Evolutionary conservation across 129 eudicot species (phyloP).

Genomic region (Ambrosia trifida): DNA sequence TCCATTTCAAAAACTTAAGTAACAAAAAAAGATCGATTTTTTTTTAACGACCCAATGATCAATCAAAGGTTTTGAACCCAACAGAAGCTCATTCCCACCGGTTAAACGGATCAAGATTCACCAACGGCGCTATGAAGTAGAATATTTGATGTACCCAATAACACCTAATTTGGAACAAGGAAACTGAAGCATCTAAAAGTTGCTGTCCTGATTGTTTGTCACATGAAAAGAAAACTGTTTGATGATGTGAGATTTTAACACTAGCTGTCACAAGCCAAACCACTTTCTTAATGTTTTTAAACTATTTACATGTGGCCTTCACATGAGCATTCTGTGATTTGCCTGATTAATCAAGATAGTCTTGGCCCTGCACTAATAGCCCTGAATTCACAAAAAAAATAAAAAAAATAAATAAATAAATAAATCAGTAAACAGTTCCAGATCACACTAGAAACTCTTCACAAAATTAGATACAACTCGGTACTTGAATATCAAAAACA

Average conservation of each 20-base stretch:
- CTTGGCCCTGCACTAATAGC: not conserved
- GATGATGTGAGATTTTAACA: conserved; percentile 34
- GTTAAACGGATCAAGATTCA: conserved; percentile 18
- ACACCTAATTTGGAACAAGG: conserved; percentile 21
- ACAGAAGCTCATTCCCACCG: conserved; percentile 18
- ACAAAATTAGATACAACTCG: not conserved
- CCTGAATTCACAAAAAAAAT: conserved; percentile 44
- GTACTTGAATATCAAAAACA: conserved; percentile 11
- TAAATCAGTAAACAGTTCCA: conserved; percentile 2
- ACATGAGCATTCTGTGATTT: conserved; percentile 30
- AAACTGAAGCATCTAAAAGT: conserved; percentile 16
- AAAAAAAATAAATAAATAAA: not conserved
- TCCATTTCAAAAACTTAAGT: conserved; percentile 46
- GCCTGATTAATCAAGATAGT: conserved; percentile 18
- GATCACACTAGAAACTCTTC: not conserved
- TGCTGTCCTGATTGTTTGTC: conserved; percentile 22
- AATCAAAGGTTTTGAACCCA: conserved; percentile 24
- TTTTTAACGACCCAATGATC: conserved; percentile 12
- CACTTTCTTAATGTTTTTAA: conserved; percentile 32
- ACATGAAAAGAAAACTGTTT: conserved; percentile 37
- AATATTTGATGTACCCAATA: conserved; percentile 21
- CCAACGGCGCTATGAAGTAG: conserved; percentile 5
- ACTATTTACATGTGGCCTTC: conserved; percentile 18
- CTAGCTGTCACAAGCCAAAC: conserved; percentile 42
- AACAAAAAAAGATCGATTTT: conserved; percentile 13